Percentiles rank a stretch among this genome's conserved stretches.
Conservation (phyloP, 352 stramenopile species). For the Poterioochromonas sp. region DNA sequence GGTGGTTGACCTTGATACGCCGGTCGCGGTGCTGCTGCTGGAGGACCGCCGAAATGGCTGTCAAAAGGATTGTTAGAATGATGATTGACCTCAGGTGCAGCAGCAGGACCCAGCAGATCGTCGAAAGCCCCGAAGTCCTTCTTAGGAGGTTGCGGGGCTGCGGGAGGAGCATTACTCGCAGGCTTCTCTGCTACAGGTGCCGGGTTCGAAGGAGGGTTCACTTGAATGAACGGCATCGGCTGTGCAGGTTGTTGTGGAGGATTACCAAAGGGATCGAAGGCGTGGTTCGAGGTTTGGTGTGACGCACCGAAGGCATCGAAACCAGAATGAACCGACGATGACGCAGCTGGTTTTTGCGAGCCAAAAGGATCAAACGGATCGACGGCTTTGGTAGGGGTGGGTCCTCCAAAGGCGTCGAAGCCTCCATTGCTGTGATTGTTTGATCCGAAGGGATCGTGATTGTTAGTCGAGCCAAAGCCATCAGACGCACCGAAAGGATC, state of each 20-base stretch:
- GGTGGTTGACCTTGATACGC: not conserved
- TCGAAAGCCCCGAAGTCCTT: slow-evolving; percentile 20
- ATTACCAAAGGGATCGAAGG: not conserved
- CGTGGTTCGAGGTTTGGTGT: not conserved
- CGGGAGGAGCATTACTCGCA: not conserved
- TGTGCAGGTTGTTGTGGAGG: not conserved
- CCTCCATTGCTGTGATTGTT: not conserved
- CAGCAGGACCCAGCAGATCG: not conserved
- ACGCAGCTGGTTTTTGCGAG: not conserved
- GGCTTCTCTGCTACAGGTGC: not conserved
- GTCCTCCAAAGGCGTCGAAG: not conserved
- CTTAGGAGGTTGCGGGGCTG: not conserved
- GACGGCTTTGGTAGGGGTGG: not conserved
- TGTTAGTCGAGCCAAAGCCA: not conserved
- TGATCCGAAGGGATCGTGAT: not conserved
- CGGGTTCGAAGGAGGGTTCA: not conserved
- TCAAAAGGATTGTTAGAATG: slow-evolving; percentile 3
- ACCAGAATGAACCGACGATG: not conserved
- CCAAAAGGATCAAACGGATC: not conserved
- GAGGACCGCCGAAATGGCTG: not conserved
- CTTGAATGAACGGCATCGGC: slow-evolving; percentile 10
- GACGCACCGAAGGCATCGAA: not conserved
- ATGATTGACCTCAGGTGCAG: not conserved
- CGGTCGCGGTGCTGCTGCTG: not conserved
- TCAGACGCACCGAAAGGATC: not conserved